Conservation (phyloP, 805 yeast genomes). For the Kuraishia floccosa region DNA sequence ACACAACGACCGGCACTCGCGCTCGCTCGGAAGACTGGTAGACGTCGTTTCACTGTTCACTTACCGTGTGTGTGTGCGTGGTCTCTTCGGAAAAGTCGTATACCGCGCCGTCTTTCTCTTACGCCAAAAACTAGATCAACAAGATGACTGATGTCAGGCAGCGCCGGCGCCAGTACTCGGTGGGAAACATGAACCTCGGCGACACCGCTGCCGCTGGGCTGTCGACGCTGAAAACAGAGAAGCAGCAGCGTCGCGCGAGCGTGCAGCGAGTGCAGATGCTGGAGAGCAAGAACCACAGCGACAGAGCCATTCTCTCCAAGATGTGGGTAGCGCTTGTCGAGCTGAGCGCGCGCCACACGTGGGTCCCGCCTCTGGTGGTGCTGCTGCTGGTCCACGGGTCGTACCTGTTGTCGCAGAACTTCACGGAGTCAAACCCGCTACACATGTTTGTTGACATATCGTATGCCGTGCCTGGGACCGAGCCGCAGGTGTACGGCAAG, state of each 20-base stretch:
- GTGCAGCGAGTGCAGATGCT: constrained; percentile 15
- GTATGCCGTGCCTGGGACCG: constrained; percentile 48
- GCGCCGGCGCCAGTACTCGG: constrained; percentile 58
- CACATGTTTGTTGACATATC: constrained; percentile 55
- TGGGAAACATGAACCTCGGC: constrained; percentile 67
- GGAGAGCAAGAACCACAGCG: constrained; percentile 21
- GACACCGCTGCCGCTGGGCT: constrained; percentile 59
- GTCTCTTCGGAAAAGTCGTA: too few species aligned
- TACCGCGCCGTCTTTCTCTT: too few species aligned
- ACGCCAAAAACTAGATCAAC: too few species aligned
- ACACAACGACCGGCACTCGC: too few species aligned
- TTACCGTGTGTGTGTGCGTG: too few species aligned
- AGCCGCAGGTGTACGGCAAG: constrained; percentile 61
- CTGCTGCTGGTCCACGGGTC: constrained; percentile 26
- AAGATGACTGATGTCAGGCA: too few species aligned
- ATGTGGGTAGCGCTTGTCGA: constrained; percentile 49
- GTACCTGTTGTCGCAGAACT: constrained; percentile 46
- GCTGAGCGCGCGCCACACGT: constrained; percentile 46
- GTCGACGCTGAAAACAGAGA: constrained; percentile 49
- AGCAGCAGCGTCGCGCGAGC: constrained; percentile 27
- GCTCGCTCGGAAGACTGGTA: too few species aligned
- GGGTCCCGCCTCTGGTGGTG: constrained; percentile 58
- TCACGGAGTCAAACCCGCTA: constrained; percentile 46
- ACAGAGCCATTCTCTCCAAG: constrained; percentile 41
- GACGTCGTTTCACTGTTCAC: too few species aligned